Evolutionary conservation across 2,329 filamentous ascomycete species (phyloP), one percentile per base, ranked within the genome.

Genomic region (Coniochaeta sp.): DNA sequence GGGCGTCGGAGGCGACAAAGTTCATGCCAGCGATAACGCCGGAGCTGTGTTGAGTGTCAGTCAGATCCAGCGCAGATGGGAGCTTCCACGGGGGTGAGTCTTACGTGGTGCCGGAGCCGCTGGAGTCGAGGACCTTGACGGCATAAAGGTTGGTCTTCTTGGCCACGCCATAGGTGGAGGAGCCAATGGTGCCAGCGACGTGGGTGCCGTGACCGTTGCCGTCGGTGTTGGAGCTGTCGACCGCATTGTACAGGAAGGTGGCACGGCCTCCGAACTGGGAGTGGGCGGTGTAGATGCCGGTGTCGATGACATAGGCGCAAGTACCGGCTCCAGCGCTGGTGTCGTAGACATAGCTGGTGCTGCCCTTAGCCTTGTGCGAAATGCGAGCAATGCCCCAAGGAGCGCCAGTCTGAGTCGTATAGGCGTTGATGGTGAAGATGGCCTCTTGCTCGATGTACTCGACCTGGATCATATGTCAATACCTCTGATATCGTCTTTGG

Each of bases 131-230:
- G 8, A 80, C 77, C 71, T 80, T 80, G 68, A 80, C 75, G 55
- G 72, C 76, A 59, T 72, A 74, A 40, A 80, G 68, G 30, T 58
- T 71, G 28, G 77, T 73, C 67, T 72, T 71, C 72, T 79, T 80
- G 65, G 77, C 76, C 1, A 81, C 76, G 62, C 79, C 78, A 60
- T 75, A 79, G 38, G 66, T 75, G 22, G 22, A 17, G 22, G 72
- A 72, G 58, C 73, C 77, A 59, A 80, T 73, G 55, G 76, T 80
- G 59, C 77, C 79, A 5, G 76, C 71, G 22, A 79, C 75, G 67
- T 80, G 77, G 14, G 77, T 81, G 62, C 78, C 78, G 69, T 80
- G 77, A 61, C 78, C 79, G 62, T 77, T 72, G 61, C 72, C 75
- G 59, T 79, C 77, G 0, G 65, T 67, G 68, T 76, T 70, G 62